A percentile compares a stretch with the other conserved stretches of the same genome.
These are phyloP conservation scores for Schizophyllum commune DNA, from an alignment of 1,284 basidiomycete species.

Conservation along the genomic window DNA sequence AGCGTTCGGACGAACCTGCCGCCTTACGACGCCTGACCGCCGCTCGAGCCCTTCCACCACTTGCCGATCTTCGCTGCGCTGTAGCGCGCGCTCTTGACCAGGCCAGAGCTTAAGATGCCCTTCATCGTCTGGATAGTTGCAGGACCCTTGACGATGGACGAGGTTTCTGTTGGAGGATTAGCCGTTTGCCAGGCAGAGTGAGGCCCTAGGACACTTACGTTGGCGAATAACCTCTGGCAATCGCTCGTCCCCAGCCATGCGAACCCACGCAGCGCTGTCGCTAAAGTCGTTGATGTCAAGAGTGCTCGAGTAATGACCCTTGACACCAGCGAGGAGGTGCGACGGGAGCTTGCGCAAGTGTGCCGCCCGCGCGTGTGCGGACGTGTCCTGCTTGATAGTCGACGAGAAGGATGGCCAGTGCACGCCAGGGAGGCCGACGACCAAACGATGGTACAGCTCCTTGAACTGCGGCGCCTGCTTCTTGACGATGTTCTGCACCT, in stretches of 20 bases:
- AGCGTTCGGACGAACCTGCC: background rate
- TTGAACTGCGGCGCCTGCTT: conserved; percentile 81
- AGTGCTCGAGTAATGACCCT: conserved; percentile 36
- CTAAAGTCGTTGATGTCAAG: conserved; percentile 34
- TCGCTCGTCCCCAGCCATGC: conserved; percentile 56
- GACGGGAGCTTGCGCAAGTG: conserved; percentile 75
- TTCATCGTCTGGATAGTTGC: conserved; percentile 83
- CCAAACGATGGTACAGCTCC: conserved; percentile 77
- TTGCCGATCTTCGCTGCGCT: conserved; percentile 72
- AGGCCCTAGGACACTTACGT: conserved; percentile 36
- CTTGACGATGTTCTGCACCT: conserved; percentile 89
- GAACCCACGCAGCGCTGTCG: conserved; percentile 70
- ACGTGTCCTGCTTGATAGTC: conserved; percentile 64
- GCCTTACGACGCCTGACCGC: background rate
- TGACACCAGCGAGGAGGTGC: conserved; percentile 52
- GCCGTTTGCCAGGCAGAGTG: conserved; percentile 1
- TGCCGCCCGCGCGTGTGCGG: conserved; percentile 55
- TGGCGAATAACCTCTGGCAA: conserved; percentile 49
- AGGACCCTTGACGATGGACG: conserved; percentile 72
- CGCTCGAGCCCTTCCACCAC: conserved; percentile 56
- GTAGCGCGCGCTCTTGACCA: conserved; percentile 75
- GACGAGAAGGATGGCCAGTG: conserved; percentile 49
- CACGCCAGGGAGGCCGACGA: conserved; percentile 69
- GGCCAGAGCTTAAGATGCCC: conserved; percentile 79
- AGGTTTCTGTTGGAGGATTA: conserved; percentile 47